Evolutionary conservation across 192 early-diverging fungal species (phyloP).

Genomic region (Linnemannia exigua): DNA sequence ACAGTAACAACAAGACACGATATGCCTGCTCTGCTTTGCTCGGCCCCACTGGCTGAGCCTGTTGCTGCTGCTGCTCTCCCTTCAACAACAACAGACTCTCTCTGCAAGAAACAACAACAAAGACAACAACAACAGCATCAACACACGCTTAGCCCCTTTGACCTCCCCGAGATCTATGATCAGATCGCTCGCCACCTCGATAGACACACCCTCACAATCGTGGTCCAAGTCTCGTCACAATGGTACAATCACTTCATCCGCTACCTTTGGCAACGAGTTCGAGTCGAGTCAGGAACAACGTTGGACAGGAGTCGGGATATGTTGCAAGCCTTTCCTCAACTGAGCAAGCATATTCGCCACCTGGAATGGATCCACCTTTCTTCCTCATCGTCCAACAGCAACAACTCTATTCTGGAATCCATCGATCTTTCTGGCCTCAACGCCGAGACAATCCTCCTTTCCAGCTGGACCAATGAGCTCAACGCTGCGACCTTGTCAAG

Average conservation of each 20-base stretch:
- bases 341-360: constrained; percentile 40
- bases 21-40: constrained; percentile 36
- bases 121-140: background rate
- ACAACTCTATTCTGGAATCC: background rate
- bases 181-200: constrained; percentile 33
- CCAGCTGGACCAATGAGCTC: constrained; percentile 18
- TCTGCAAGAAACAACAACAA: constrained; percentile 2
- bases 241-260: constrained; percentile 39
- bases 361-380: constrained; percentile 39
- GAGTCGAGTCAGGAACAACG: constrained; percentile 15
- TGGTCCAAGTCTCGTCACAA: constrained; percentile 21
- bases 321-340: constrained; percentile 19
- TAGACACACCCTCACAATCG: constrained; percentile 22
- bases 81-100: too few species aligned
- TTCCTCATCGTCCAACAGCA: background rate
- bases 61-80: background rate
- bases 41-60: constrained; percentile 10
- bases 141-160: constrained; percentile 2
- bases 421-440: constrained; percentile 27
- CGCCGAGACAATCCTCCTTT: constrained; percentile 21
- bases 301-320: constrained; percentile 5
- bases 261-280: constrained; percentile 34
- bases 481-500: constrained; percentile 9
- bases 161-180: constrained; percentile 41
- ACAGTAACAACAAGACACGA: background rate